A percentile compares a stretch with the other conserved stretches of the same genome.
Evolutionary conservation across 2,329 filamentous ascomycete species (phyloP).

Genomic region (Hypomyces perniciosus): DNA sequence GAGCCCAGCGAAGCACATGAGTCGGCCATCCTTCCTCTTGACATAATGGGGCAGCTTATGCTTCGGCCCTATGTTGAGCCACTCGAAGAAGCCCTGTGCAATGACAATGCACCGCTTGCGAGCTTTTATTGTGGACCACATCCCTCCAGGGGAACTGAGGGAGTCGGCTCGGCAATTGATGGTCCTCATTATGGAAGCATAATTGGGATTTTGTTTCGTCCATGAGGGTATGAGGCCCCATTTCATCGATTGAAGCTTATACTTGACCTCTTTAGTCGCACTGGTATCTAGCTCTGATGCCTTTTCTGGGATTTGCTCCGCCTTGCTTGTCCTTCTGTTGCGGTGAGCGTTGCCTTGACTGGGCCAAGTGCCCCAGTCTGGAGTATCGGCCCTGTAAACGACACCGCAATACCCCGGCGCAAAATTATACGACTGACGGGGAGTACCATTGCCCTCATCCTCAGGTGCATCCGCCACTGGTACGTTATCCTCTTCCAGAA

Average conservation of each 20-base stretch:
- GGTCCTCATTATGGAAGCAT: conserved; percentile 71
- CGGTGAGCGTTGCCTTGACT: conserved; percentile 15
- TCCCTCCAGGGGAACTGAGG: conserved; percentile 64
- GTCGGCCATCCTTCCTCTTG: conserved; percentile 70
- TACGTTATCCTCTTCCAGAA: conserved; percentile 70
- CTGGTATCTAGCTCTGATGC: not conserved
- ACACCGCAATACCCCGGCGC: conserved; percentile 80
- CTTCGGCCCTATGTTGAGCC: conserved; percentile 72
- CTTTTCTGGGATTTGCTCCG: not conserved
- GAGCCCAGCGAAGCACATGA: conserved; percentile 86
- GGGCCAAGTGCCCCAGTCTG: conserved; percentile 52
- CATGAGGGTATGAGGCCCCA: conserved; percentile 94
- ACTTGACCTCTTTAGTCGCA: conserved; percentile 40
- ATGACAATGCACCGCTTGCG: conserved; percentile 82
- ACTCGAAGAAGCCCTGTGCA: conserved; percentile 93
- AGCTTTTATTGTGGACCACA: conserved; percentile 91
- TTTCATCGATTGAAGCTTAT: conserved; percentile 88
- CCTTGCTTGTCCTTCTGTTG: not conserved
- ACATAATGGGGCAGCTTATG: conserved; percentile 82
- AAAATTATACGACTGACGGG: conserved; percentile 83
- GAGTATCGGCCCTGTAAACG: conserved; percentile 73
- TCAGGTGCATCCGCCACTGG: conserved; percentile 63
- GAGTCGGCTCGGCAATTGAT: conserved; percentile 96
- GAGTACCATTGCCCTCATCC: conserved; percentile 56
- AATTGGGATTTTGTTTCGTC: conserved; percentile 79